A percentile compares a stretch with the other conserved stretches of the same genome.
Evolutionary conservation across 345 rosid species (phyloP).

Genomic region (Viola odorata): DNA sequence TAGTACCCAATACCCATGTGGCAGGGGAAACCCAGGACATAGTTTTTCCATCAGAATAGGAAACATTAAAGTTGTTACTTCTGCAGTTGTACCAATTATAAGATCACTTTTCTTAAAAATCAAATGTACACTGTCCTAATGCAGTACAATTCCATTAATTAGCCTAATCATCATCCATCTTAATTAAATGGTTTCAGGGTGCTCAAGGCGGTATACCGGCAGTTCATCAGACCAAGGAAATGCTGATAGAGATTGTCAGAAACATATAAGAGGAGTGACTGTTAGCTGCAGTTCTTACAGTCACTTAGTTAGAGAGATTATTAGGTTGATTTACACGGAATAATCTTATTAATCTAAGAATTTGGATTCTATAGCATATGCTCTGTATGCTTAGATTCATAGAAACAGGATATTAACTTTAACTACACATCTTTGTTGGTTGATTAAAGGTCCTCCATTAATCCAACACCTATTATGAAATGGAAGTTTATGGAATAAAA

Average conservation of each 20-base stretch:
- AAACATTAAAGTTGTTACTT: neutral
- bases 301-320: neutral
- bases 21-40: too few species aligned
- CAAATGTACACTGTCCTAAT: neutral
- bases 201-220: slow-evolving; percentile 20
- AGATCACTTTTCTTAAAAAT: neutral
- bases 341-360: neutral
- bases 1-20: too few species aligned
- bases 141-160: neutral
- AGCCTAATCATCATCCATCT: neutral
- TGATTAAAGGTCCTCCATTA: too few species aligned
- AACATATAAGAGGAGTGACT: slow-evolving; percentile 16
- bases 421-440: too few species aligned
- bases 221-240: slow-evolving; percentile 25
- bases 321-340: neutral
- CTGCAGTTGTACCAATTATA: neutral
- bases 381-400: too few species aligned
- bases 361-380: neutral
- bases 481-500: too few species aligned
- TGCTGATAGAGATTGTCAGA: slow-evolving; percentile 38
- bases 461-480: too few species aligned
- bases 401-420: too few species aligned
- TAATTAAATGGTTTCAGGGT: slow-evolving; percentile 29
- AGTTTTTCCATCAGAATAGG: neutral
- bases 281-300: neutral